phyloP scores from a whole-genome alignment of 805 yeast genomes.

The Candida rishiriensis region DNA sequence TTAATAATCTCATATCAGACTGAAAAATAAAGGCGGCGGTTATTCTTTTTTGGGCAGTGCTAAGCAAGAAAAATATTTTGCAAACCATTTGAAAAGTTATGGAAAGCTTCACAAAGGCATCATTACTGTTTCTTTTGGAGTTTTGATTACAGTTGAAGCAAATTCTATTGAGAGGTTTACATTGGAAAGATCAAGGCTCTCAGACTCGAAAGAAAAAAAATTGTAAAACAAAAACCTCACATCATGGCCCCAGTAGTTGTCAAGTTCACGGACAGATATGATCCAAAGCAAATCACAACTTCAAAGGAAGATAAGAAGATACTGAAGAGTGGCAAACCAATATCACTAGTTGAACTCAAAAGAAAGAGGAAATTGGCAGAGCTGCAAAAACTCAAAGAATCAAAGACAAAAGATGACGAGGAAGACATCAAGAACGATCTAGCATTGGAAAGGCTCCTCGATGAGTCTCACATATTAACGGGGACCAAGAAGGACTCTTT shows the following conservation, averaged over 20 bases:
- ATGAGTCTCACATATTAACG: constrained; percentile 66
- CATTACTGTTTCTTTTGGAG: too few relatives aligned
- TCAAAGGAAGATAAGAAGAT: constrained; percentile 48
- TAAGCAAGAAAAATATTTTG: too few relatives aligned
- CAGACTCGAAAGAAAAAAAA: not conserved
- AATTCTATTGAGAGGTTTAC: too few relatives aligned
- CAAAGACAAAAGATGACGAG: constrained; percentile 35
- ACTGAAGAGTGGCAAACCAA: constrained; percentile 58
- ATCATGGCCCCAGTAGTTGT: constrained; percentile 42
- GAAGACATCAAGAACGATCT: constrained; percentile 65
- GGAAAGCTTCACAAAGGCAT: too few relatives aligned
- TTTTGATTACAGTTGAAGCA: too few relatives aligned
- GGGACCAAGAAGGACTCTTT: constrained; percentile 31
- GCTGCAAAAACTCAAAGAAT: constrained; percentile 19
- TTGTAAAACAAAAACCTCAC: not conserved
- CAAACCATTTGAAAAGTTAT: too few relatives aligned
- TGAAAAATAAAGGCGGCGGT: too few relatives aligned
- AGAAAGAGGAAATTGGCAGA: constrained; percentile 33
- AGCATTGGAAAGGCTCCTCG: constrained; percentile 64
- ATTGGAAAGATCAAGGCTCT: too few relatives aligned
- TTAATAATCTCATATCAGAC: too few relatives aligned
- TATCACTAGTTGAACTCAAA: constrained; percentile 38
- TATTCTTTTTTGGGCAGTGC: too few relatives aligned
- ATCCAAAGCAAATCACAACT: constrained; percentile 24
- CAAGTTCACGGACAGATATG: constrained; percentile 37